Percentiles rank a stretch among this genome's conserved stretches.
Evolutionary conservation across 768 basidiomycete species (phyloP).

Genomic region (Rhodotorula diobovata): DNA sequence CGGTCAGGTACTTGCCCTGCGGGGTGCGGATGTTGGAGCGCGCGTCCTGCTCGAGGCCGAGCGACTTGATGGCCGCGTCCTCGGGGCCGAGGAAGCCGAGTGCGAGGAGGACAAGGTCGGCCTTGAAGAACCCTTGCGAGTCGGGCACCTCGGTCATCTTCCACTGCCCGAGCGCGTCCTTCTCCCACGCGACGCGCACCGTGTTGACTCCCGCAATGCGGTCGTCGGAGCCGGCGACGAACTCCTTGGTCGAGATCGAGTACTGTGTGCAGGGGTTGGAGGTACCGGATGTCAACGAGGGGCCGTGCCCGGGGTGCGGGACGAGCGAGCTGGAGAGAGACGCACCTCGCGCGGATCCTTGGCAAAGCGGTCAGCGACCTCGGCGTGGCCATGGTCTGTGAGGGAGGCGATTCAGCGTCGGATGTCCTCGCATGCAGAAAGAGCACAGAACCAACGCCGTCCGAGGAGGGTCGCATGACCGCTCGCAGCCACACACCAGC

Average conservation of each 20-base stretch:
- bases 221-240: conserved; percentile 74
- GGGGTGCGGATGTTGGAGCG: conserved; percentile 72
- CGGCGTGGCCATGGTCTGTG: conserved; percentile 32
- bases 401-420: neutral
- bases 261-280: conserved; percentile 50
- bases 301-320: too few relatives aligned
- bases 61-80: conserved; percentile 64
- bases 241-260: conserved; percentile 89
- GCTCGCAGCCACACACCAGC: too few relatives aligned
- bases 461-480: too few relatives aligned
- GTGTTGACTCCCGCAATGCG: conserved; percentile 85
- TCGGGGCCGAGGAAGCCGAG: conserved; percentile 96
- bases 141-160: conserved; percentile 96
- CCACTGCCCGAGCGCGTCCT: conserved; percentile 66
- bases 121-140: conserved; percentile 82
- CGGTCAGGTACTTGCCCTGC: conserved; percentile 68
- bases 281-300: too few relatives aligned
- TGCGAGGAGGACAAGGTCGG: conserved; percentile 84
- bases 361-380: conserved; percentile 66
- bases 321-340: too few relatives aligned
- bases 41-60: conserved; percentile 78
- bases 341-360: conserved; percentile 72
- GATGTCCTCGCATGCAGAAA: conserved; percentile 40
- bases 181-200: conserved; percentile 94
- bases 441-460: conserved; percentile 46